phyloP scores from a whole-genome alignment of 225 moss, liverwort and hornwort genomes.

The Neckera pumila region DNA sequence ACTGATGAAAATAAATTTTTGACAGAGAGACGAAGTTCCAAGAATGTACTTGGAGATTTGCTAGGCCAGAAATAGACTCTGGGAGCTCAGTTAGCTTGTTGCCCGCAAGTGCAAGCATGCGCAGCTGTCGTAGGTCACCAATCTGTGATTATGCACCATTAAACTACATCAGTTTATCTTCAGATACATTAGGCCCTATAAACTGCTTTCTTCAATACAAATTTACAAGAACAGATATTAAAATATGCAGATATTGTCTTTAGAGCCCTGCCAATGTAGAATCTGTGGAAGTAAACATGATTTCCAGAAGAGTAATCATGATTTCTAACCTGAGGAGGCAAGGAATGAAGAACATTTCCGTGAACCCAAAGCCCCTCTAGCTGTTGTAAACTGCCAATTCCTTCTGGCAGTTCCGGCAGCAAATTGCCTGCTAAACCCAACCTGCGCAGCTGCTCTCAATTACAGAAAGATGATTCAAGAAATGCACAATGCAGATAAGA shows the following conservation, averaged over 20 bases:
- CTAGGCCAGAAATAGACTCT: constrained; percentile 43
- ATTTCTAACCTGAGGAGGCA: constrained; percentile 51
- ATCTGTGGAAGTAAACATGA: not conserved
- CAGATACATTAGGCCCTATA: not conserved
- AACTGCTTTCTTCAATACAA: not conserved
- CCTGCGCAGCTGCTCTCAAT: constrained; percentile 66
- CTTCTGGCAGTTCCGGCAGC: constrained; percentile 52
- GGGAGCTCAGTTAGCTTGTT: constrained; percentile 59
- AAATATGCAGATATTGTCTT: not conserved
- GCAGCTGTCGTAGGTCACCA: constrained; percentile 55
- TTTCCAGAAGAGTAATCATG: not conserved
- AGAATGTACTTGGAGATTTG: constrained; percentile 51
- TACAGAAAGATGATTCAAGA: constrained; percentile 11
- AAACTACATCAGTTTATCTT: not conserved
- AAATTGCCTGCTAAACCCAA: constrained; percentile 71
- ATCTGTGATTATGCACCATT: constrained; percentile 35
- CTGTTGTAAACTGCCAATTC: constrained; percentile 55
- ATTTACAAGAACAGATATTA: not conserved
- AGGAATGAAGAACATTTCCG: constrained; percentile 58
- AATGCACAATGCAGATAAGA: not conserved
- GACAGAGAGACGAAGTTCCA: not conserved
- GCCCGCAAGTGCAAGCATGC: constrained; percentile 70
- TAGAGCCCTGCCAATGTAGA: not conserved
- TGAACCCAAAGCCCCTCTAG: constrained; percentile 85
- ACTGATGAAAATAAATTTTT: not conserved